A percentile compares a stretch with the other conserved stretches of the same genome.
These are phyloP conservation scores for Pholiota conissans DNA, from an alignment of 768 basidiomycete genomes.

Conservation along the genomic window DNA sequence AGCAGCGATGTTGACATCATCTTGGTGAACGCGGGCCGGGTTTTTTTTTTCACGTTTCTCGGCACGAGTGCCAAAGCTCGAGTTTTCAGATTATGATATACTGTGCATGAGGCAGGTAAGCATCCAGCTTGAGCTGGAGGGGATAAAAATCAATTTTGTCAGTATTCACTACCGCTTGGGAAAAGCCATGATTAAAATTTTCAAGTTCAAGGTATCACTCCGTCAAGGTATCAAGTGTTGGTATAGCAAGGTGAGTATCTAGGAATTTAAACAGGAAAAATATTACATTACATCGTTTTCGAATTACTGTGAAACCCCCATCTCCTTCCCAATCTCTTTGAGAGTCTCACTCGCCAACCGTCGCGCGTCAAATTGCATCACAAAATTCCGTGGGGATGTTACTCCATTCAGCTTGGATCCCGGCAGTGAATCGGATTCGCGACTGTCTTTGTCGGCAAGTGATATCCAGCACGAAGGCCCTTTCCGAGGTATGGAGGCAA, in stretches of 20 bases:
- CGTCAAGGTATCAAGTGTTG: no score
- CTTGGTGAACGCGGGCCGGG: no score
- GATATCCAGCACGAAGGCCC: conserved; percentile 69
- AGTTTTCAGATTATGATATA: no score
- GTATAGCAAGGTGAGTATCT: background rate
- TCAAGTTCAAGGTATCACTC: background rate
- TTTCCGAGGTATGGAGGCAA: conserved; percentile 69
- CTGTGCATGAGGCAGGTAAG: no score
- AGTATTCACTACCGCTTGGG: no score
- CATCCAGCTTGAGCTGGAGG: no score
- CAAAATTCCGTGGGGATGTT: conserved; percentile 2
- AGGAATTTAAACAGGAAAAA: background rate
- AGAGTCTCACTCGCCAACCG: conserved; percentile 66
- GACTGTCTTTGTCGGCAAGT: background rate
- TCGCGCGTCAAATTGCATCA: conserved; percentile 62
- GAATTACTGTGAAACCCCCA: conserved; percentile 45
- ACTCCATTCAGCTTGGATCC: background rate
- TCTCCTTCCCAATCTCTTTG: conserved; percentile 69
- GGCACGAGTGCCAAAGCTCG: no score
- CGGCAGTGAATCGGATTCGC: background rate
- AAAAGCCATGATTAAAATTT: no score
- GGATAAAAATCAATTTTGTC: no score
- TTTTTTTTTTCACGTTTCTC: no score
- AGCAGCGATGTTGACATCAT: no score
- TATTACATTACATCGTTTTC: conserved; percentile 1